Evolutionary conservation across 345 rosid species (phyloP).

Genomic region (Kernera saxatilis): DNA sequence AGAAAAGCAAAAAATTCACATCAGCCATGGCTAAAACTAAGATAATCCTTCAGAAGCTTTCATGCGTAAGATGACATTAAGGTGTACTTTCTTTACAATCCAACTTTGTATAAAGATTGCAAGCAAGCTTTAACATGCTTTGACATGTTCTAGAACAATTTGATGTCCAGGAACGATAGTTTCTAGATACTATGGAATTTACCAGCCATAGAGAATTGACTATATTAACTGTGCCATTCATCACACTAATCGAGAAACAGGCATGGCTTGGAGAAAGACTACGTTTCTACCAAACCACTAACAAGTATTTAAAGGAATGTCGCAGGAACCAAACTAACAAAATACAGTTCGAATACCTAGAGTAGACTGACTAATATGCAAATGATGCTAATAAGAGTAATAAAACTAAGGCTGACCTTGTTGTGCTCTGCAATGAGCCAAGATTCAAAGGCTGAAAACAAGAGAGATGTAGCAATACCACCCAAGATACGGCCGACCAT

Average conservation of each 20-base stretch:
- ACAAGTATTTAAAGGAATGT: background rate
- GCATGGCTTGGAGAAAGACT: background rate
- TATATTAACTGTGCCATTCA: background rate
- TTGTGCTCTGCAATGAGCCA: slow-evolving; percentile 99
- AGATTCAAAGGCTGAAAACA: slow-evolving; percentile 87
- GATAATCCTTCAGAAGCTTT: background rate
- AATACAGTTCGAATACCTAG: background rate
- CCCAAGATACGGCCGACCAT: slow-evolving; percentile 95
- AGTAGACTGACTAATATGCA: background rate
- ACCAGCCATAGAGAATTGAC: background rate
- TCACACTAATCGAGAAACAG: background rate
- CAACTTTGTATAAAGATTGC: background rate
- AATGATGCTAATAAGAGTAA: background rate
- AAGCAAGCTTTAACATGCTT: background rate
- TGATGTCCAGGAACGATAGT: background rate
- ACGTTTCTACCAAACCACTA: background rate
- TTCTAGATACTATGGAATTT: background rate
- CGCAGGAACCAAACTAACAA: background rate
- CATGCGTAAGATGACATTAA: too few relatives aligned
- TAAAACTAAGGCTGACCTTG: slow-evolving; percentile 47
- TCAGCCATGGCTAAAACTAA: slow-evolving; percentile 10
- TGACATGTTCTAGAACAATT: background rate
- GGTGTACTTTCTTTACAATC: background rate
- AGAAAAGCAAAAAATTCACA: background rate
- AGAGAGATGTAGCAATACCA: slow-evolving; percentile 91